These are phyloP conservation scores for Trichoderma lentiforme DNA, from an alignment of 2,329 filamentous ascomycete genomes.

Conservation along the genomic window DNA sequence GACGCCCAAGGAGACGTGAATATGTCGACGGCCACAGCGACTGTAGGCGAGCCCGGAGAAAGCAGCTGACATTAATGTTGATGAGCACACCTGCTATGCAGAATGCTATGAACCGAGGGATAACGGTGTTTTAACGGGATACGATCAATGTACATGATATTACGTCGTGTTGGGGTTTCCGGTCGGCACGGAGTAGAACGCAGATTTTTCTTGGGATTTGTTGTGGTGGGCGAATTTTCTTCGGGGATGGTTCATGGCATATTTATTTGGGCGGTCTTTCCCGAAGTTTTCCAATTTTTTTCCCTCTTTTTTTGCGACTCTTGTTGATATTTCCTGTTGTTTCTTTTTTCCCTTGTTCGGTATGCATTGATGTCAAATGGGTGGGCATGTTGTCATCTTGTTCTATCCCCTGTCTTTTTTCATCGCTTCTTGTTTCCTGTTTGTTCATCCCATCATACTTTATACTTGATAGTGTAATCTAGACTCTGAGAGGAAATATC, in stretches of 20 bases:
- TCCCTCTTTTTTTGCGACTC: neutral
- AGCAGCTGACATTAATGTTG: neutral
- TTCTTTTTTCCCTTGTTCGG: neutral
- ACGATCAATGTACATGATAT: conserved; percentile 4
- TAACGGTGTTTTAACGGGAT: neutral
- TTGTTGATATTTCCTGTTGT: neutral
- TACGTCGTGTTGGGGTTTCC: neutral
- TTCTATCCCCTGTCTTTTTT: neutral
- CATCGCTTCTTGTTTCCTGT: neutral
- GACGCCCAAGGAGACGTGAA: neutral
- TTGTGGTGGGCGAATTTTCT: neutral
- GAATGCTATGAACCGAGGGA: neutral
- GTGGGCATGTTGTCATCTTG: neutral
- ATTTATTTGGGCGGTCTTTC: conserved; percentile 1
- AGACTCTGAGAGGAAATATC: neutral
- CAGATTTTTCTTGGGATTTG: neutral
- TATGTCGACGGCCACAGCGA: neutral
- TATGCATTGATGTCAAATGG: neutral
- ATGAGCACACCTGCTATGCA: neutral
- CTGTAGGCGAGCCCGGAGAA: neutral
- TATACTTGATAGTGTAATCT: conserved; percentile 16
- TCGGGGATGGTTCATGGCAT: neutral
- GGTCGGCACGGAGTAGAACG: neutral
- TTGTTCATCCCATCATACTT: neutral
- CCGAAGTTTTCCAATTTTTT: neutral